Evolutionary conservation across 495 filamentous ascomycete genomes (phyloP).

Genomic region (Lophiotrema nucula): DNA sequence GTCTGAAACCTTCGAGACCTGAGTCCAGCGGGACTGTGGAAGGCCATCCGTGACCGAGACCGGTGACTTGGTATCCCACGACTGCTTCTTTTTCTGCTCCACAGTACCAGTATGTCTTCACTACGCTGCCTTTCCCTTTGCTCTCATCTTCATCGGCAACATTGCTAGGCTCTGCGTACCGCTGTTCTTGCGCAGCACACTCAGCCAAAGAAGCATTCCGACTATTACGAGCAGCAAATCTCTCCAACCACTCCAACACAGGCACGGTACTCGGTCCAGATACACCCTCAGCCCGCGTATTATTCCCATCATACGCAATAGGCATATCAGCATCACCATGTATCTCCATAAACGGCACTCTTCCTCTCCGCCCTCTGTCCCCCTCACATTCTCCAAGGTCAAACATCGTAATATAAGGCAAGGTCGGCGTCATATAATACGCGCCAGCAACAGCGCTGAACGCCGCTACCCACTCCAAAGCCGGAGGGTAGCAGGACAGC

Average conservation of each 20-base stretch:
- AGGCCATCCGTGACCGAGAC: constrained; percentile 14
- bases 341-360: too few species aligned
- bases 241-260: too few species aligned
- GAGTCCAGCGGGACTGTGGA: neutral
- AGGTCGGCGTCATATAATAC: too few species aligned
- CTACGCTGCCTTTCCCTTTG: neutral
- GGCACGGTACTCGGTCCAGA: too few species aligned
- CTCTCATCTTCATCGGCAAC: neutral
- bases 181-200: neutral
- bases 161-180: neutral
- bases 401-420: too few species aligned
- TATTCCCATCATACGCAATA: too few species aligned
- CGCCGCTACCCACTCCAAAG: too few species aligned
- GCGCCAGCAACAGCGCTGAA: too few species aligned
- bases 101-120: constrained; percentile 5
- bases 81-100: constrained; percentile 1
- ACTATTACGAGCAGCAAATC: neutral
- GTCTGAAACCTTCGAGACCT: neutral
- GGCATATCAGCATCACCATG: too few species aligned
- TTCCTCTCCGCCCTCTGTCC: too few species aligned
- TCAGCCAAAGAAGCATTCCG: constrained; percentile 1
- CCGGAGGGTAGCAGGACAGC: constrained; percentile 15
- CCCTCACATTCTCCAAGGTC: too few species aligned
- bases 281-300: too few species aligned
- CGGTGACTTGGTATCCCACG: neutral